phyloP scores from a whole-genome alignment of 306 rosid genomes.

The Comarum palustre region DNA sequence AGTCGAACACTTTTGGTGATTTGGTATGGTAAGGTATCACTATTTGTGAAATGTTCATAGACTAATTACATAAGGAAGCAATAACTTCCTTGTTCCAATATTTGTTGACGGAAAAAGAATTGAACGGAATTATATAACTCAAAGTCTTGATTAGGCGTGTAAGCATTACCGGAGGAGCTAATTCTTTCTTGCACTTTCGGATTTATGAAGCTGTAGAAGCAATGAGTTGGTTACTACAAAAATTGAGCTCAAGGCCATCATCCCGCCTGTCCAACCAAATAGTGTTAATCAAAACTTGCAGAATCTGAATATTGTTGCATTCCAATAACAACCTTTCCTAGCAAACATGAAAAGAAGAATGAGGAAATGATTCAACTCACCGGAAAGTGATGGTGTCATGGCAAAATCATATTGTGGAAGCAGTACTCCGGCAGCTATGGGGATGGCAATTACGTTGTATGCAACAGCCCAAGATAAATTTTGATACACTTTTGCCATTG shows the following conservation, averaged over 20 bases:
- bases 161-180: slow-evolving; percentile 13
- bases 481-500: slow-evolving; percentile 90
- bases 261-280: slow-evolving; percentile 65
- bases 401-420: slow-evolving; percentile 91
- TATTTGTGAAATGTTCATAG: not conserved
- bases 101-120: not conserved
- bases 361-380: slow-evolving; percentile 34
- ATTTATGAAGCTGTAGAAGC: slow-evolving; percentile 74
- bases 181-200: slow-evolving; percentile 19
- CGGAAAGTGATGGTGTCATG: slow-evolving; percentile 98
- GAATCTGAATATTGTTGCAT: slow-evolving; percentile 9
- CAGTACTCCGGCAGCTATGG: slow-evolving; percentile 82
- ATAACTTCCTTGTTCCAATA: not conserved
- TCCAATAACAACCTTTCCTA: not conserved
- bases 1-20: not conserved
- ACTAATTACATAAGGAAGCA: slow-evolving; percentile 11
- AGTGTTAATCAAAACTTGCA: not conserved
- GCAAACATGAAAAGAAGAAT: slow-evolving; percentile 2
- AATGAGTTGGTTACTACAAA: slow-evolving; percentile 84
- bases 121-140: slow-evolving; percentile 1
- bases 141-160: not conserved
- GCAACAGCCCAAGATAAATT: slow-evolving; percentile 95
- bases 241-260: slow-evolving; percentile 95
- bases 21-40: not conserved
- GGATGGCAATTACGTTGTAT: slow-evolving; percentile 73